phyloP scores from a whole-genome alignment of 345 rosid species.

The Melastoma malabathricum region DNA sequence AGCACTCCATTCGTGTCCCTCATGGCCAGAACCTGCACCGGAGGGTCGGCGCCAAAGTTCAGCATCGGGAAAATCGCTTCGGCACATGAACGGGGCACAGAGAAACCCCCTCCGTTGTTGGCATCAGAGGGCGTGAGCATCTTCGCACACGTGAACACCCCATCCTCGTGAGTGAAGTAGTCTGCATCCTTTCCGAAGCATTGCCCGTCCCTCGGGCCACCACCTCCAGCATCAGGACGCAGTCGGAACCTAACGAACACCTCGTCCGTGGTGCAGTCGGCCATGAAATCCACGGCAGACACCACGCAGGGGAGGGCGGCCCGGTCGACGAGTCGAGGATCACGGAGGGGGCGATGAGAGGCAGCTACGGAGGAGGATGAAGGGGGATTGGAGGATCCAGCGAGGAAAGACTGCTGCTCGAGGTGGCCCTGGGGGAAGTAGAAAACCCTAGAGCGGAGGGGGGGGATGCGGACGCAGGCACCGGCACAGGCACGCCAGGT shows the following conservation, averaged over 20 bases:
- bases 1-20: slow-evolving; percentile 54
- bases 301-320: slow-evolving; percentile 26
- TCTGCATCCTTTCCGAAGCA: no score
- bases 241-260: slow-evolving; percentile 46
- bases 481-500: slow-evolving; percentile 91
- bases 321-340: slow-evolving; percentile 28
- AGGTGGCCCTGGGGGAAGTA: slow-evolving; percentile 84
- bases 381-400: slow-evolving; percentile 10
- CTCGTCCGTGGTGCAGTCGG: slow-evolving; percentile 69
- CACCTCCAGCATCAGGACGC: slow-evolving; percentile 5
- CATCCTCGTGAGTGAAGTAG: slow-evolving; percentile 8
- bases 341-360: slow-evolving; percentile 11
- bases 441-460: slow-evolving; percentile 52
- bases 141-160: slow-evolving; percentile 51
- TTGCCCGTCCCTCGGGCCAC: no score
- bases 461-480: slow-evolving; percentile 43
- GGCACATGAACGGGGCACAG: slow-evolving; percentile 87
- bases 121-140: slow-evolving; percentile 83
- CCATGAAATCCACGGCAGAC: slow-evolving; percentile 3
- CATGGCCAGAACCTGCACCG: slow-evolving; percentile 56
- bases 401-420: no score
- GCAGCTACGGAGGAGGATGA: slow-evolving; percentile 9
- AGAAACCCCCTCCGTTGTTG: slow-evolving; percentile 91
- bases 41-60: slow-evolving; percentile 60
- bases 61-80: slow-evolving; percentile 74